A percentile compares a stretch with the other conserved stretches of the same genome.
These are phyloP conservation scores for Hypoxylon sp. DNA, from an alignment of 2,329 filamentous ascomycete genomes.

Conservation along the genomic window DNA sequence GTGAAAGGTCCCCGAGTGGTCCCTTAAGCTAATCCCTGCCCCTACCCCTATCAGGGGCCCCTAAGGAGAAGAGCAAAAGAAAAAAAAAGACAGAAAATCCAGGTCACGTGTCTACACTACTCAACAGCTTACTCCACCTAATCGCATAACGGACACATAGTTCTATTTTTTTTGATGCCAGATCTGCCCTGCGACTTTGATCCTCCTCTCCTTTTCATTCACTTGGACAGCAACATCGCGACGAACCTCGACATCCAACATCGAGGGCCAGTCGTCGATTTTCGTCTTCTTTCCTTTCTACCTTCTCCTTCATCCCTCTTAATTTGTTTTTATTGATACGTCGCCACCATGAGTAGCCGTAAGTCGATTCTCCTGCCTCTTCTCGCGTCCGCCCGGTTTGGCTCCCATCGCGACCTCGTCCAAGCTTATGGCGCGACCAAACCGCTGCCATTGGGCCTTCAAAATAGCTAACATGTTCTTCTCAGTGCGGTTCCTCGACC, in stretches of 20 bases:
- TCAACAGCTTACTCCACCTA: constrained; percentile 35
- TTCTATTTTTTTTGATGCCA: constrained; percentile 47
- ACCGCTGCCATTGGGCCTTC: constrained; percentile 32
- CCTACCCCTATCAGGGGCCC: not conserved
- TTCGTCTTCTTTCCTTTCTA: constrained; percentile 29
- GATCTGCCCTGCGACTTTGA: constrained; percentile 35
- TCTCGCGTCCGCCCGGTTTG: constrained; percentile 2
- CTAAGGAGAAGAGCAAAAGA: not conserved
- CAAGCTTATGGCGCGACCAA: constrained; percentile 29
- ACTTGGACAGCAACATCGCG: constrained; percentile 39
- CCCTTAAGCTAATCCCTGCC: no score
- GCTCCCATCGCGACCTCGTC: constrained; percentile 2
- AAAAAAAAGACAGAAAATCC: no score
- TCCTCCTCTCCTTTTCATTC: constrained; percentile 42
- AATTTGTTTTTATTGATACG: constrained; percentile 33
- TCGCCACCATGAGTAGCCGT: constrained; percentile 49
- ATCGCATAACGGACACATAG: constrained; percentile 46
- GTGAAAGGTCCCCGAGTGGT: not conserved
- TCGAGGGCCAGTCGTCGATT: constrained; percentile 40
- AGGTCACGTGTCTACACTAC: constrained; percentile 20
- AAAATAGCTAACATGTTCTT: constrained; percentile 35
- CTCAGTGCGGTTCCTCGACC: constrained; percentile 96
- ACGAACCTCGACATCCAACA: constrained; percentile 40
- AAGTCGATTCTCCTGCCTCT: constrained; percentile 38
- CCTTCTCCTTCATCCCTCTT: constrained; percentile 34